These are phyloP conservation scores for Tolypocladium ovalisporum DNA, from an alignment of 2,329 filamentous ascomycete genomes.

Conservation along the genomic window DNA sequence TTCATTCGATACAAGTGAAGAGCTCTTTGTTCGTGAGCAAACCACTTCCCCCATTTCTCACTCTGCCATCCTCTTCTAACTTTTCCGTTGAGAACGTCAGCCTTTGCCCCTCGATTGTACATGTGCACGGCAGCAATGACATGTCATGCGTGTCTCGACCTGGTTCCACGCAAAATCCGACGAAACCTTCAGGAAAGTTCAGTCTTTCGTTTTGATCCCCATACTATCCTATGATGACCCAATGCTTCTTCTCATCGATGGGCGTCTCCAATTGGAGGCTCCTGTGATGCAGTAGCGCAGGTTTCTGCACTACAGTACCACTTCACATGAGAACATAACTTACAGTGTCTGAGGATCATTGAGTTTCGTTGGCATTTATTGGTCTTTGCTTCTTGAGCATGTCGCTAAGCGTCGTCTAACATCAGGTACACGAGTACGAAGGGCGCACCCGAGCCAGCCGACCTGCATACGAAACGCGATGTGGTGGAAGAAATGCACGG, in stretches of 20 bases:
- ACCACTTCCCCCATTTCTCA: too few relatives aligned
- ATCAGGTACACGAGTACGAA: not conserved
- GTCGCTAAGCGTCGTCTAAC: not conserved
- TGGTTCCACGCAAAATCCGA: too few relatives aligned
- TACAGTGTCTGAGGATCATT: not conserved
- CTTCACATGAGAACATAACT: not conserved
- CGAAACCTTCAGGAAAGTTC: not conserved
- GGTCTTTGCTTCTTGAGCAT: not conserved
- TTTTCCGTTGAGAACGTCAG: too few relatives aligned
- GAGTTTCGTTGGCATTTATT: rapidly evolving
- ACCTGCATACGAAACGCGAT: not conserved
- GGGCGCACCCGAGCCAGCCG: not conserved
- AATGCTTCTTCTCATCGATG: not conserved
- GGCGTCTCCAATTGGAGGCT: not conserved
- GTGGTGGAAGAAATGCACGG: not conserved
- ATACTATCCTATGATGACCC: not conserved
- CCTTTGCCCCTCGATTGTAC: not conserved
- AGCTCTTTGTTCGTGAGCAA: too few relatives aligned
- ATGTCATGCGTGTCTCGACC: too few relatives aligned
- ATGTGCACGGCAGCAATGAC: not conserved
- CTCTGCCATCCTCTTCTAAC: too few relatives aligned
- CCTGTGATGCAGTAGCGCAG: not conserved
- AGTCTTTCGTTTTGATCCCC: not conserved
- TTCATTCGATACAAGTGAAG: too few relatives aligned
- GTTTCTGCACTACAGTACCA: too few relatives aligned